These are phyloP conservation scores for Setaria viridis DNA, from an alignment of 202 grass and related monocot genomes.

Conservation along the genomic window DNA sequence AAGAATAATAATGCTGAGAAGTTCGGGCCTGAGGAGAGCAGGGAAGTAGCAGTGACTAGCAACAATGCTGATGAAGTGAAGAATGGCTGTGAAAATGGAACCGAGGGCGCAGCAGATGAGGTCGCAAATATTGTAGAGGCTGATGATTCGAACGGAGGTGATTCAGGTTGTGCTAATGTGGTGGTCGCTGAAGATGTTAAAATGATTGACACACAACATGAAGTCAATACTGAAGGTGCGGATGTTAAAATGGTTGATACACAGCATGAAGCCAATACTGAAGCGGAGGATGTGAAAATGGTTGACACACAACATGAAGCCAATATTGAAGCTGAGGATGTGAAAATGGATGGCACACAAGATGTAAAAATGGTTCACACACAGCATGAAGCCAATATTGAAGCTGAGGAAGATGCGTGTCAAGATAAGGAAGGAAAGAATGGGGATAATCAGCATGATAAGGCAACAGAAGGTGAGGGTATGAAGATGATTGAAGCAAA, in stretches of 20 bases:
- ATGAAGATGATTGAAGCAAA: constrained; percentile 49
- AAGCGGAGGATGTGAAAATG: constrained; percentile 25
- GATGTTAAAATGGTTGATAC: constrained; percentile 29
- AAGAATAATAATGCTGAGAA: constrained; percentile 26
- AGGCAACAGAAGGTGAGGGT: constrained; percentile 30
- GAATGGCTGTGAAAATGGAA: constrained; percentile 35
- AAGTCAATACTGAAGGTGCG: background rate
- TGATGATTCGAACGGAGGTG: constrained; percentile 18
- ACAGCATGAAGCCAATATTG: background rate
- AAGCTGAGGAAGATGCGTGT: constrained; percentile 7
- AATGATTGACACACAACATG: background rate
- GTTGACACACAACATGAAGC: background rate
- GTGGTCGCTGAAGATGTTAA: constrained; percentile 29
- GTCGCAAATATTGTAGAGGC: constrained; percentile 38
- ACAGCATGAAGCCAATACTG: background rate
- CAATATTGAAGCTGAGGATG: background rate
- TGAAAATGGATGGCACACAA: background rate
- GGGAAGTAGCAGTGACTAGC: constrained; percentile 14
- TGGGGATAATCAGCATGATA: constrained; percentile 2
- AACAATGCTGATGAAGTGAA: constrained; percentile 29
- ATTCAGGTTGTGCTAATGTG: constrained; percentile 11
- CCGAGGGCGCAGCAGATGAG: background rate
- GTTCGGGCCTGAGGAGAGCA: constrained; percentile 21
- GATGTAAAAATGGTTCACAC: background rate
- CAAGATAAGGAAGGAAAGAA: constrained; percentile 17